Evolutionary conservation across 768 basidiomycete genomes (phyloP).

Genomic region (Trametes elegans): DNA sequence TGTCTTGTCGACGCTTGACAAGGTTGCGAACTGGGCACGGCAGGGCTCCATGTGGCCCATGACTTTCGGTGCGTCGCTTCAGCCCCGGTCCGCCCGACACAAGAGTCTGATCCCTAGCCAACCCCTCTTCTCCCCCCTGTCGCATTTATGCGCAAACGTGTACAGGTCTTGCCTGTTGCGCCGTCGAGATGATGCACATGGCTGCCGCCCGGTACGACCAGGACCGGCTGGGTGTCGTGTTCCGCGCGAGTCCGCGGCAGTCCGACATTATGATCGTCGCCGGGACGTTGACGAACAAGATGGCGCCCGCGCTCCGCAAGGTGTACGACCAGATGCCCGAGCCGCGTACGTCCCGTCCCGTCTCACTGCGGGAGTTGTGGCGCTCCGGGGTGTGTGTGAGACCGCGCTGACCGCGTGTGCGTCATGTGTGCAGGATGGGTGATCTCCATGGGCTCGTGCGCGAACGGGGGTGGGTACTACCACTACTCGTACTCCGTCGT

Average conservation of each 20-base stretch:
- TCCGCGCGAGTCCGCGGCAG: constrained; percentile 98
- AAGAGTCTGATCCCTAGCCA: background rate
- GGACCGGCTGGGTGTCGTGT: constrained; percentile 94
- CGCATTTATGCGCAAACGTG: background rate
- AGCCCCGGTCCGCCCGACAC: background rate
- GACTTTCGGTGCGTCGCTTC: constrained; percentile 69
- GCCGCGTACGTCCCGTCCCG: constrained; percentile 57
- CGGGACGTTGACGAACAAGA: constrained; percentile 98
- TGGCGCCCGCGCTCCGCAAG: constrained; percentile 97
- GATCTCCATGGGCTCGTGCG: constrained; percentile 99
- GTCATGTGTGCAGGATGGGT: constrained; percentile 73
- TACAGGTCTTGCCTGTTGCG: constrained; percentile 95
- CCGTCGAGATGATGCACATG: constrained; percentile 99
- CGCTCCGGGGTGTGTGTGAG: background rate
- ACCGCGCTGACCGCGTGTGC: background rate
- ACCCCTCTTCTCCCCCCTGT: constrained; percentile 12
- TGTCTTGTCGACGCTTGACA: constrained; percentile 93
- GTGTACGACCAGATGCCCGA: constrained; percentile 99
- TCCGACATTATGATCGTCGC: constrained; percentile 99
- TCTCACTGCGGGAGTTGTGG: background rate
- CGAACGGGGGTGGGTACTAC: constrained; percentile 96
- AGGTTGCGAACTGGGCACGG: constrained; percentile 95
- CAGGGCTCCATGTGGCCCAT: constrained; percentile 99
- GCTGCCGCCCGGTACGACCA: constrained; percentile 98
- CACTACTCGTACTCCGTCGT: constrained; percentile 99